Conservation (phyloP, 2,329 filamentous ascomycete species). For the Paracorniculantispora psalliotae region DNA sequence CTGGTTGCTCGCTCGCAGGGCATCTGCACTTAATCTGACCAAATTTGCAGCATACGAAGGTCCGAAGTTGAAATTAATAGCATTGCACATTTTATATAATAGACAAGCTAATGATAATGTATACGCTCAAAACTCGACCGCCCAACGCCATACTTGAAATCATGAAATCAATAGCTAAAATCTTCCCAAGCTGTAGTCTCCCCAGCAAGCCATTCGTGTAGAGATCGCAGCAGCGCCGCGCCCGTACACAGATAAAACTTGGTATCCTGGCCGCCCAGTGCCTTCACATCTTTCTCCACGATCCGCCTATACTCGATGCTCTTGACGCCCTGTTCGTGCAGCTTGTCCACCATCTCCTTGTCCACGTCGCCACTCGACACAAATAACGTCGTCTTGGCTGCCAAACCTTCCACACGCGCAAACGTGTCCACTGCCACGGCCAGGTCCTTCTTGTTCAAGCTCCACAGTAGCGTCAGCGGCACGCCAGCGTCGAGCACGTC, state of each 20-base stretch:
- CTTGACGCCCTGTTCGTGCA: constrained; percentile 30
- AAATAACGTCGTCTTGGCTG: constrained; percentile 52
- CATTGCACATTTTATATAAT: no score
- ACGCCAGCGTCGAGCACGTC: constrained; percentile 36
- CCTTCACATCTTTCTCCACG: constrained; percentile 36
- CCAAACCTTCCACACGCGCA: constrained; percentile 45
- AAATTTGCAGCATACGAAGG: no score
- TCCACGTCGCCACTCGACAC: constrained; percentile 49
- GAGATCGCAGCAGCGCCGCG: constrained; percentile 33
- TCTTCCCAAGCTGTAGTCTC: constrained; percentile 55
- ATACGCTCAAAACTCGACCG: background rate
- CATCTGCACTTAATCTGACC: background rate
- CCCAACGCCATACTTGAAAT: background rate
- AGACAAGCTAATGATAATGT: no score
- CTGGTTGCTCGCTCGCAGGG: background rate
- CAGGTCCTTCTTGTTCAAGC: constrained; percentile 56
- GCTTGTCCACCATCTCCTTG: constrained; percentile 29
- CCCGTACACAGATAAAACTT: constrained; percentile 51
- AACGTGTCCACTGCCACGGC: constrained; percentile 58
- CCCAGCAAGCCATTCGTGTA: constrained; percentile 49
- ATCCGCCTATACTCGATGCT: constrained; percentile 35
- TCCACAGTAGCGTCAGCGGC: constrained; percentile 62
- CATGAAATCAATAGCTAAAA: constrained; percentile 49
- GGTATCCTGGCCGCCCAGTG: constrained; percentile 31
- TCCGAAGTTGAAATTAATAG: no score